Base-by-base conservation (phyloP, 805 yeast species). In the Debaryomyces tyrocola region DNA sequence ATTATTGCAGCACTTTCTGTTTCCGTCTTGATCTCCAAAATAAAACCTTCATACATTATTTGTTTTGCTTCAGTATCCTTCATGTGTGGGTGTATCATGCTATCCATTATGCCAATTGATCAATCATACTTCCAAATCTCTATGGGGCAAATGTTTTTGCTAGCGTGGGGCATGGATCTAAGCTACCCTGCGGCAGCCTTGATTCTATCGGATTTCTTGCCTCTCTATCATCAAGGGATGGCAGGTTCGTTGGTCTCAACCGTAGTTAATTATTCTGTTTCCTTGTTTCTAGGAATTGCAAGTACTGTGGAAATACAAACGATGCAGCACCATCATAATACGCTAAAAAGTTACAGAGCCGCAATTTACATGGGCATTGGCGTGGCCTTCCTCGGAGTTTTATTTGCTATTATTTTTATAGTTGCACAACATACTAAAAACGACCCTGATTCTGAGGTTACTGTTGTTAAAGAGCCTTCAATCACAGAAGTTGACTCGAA, bases 171-270 rank as follows among this genome's bases (percentile, higher is more conserved):
- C 2, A 85, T 87, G 90, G 92, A 87, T 60, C 67, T 83, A 60
- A 81, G 87, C 21, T 87, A 85, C 62, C 92, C 94, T 0, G 84
- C 91, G 0, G 83, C 87, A 0, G 79, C 90, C 0, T 72, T 86
- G 41, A 74, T 84, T 11, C 61, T 86, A 36, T 77, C 85, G 6
- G 82, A 82, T 49, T 68, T 67, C 40, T 67, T 86, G 33, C 90
- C 91, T 0, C 62, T 70, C 40, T 70, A 76, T 47, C 80, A 83
- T 53, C 94, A 87, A 64, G 94, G 92, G 7, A 79, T 84, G 76
- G 91, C 90, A 0, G 90, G 90, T 0, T 83, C 90, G 0, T 66
- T 87, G 41, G 83, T 85, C 4, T 75, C 84, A 17, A 85, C 94
- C 0, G 80, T 84, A 54, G 80, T 84, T 10, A 87, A 84, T 60